A percentile compares a stretch with the other conserved stretches of the same genome.
These are phyloP conservation scores for Globisporangium viniferum DNA, from an alignment of 352 stramenopile species.

Conservation along the genomic window DNA sequence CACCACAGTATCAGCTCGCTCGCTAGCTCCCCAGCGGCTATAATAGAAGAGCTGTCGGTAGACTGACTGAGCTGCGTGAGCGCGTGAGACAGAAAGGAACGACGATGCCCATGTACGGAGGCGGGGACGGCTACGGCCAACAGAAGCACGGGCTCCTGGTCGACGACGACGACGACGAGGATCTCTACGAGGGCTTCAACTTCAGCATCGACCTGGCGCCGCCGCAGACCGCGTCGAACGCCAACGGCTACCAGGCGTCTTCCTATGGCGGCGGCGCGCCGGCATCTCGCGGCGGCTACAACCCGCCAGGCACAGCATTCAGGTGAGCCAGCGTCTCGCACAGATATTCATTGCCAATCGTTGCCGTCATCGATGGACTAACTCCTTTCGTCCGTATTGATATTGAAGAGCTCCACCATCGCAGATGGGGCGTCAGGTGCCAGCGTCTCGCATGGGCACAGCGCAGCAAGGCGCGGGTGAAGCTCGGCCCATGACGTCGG, in stretches of 20 bases:
- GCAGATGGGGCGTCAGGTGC: conserved; percentile 72
- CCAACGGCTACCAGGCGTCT: conserved; percentile 49
- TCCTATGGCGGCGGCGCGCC: conserved; percentile 61
- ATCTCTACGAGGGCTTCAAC: conserved; percentile 91
- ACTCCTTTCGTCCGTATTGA: background rate
- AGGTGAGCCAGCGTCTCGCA: conserved; percentile 23
- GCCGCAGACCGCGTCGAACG: conserved; percentile 57
- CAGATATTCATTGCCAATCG: background rate
- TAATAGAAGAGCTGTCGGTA: background rate
- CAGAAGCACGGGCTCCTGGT: conserved; percentile 57
- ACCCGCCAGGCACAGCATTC: conserved; percentile 68
- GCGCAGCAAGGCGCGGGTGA: conserved; percentile 46
- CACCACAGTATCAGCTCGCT: background rate
- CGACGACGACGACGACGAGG: conserved; percentile 70
- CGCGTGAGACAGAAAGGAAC: background rate
- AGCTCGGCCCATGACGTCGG: conserved; percentile 91
- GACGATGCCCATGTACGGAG: conserved; percentile 30
- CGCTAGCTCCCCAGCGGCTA: background rate
- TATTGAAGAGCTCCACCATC: conserved; percentile 49
- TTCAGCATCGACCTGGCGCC: conserved; percentile 82
- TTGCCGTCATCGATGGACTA: background rate
- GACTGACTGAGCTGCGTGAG: background rate
- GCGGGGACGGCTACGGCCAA: conserved; percentile 48
- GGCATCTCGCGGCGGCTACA: conserved; percentile 57
- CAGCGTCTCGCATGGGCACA: conserved; percentile 62